Percentiles rank a stretch among this genome's conserved stretches.
phyloP scores from a whole-genome alignment of 2,329 filamentous ascomycete genomes.

The Annulohypoxylon truncatum region DNA sequence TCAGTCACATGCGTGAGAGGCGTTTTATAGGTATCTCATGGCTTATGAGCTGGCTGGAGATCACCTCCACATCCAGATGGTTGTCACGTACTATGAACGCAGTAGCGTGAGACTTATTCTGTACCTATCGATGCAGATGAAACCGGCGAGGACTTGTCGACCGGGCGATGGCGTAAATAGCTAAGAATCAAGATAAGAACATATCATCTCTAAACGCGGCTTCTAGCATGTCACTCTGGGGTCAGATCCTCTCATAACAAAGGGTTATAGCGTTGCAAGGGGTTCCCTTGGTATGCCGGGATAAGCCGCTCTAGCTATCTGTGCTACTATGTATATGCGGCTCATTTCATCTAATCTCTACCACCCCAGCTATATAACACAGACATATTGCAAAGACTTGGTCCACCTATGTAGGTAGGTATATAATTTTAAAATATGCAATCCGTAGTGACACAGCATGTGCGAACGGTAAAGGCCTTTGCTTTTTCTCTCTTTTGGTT shows the following conservation, averaged over 20 bases:
- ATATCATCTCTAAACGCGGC: not conserved
- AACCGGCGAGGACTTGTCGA: slow-evolving; percentile 17
- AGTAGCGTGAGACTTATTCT: slow-evolving; percentile 13
- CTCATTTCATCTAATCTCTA: slow-evolving; percentile 6
- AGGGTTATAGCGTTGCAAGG: slow-evolving; percentile 1
- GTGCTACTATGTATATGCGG: no score
- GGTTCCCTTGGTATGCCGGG: not conserved
- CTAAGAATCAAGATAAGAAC: not conserved
- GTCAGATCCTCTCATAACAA: slow-evolving; percentile 2
- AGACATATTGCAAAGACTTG: not conserved
- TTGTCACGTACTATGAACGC: slow-evolving; percentile 9
- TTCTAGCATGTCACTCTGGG: slow-evolving; percentile 12
- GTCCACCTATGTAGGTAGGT: not conserved
- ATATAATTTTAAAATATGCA: not conserved
- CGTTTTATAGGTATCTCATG: not conserved
- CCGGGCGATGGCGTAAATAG: not conserved
- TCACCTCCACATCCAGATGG: slow-evolving; percentile 22
- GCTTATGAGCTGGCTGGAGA: slow-evolving; percentile 18
- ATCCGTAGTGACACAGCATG: slow-evolving; percentile 13
- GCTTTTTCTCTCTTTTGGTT: not conserved
- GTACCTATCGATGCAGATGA: slow-evolving; percentile 20
- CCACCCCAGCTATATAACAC: not conserved
- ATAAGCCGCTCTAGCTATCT: not conserved
- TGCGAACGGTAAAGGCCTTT: not conserved
- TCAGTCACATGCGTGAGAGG: not conserved